phyloP scores from a whole-genome alignment of 106 monocot genomes.

The Apostasia ramifera region DNA sequence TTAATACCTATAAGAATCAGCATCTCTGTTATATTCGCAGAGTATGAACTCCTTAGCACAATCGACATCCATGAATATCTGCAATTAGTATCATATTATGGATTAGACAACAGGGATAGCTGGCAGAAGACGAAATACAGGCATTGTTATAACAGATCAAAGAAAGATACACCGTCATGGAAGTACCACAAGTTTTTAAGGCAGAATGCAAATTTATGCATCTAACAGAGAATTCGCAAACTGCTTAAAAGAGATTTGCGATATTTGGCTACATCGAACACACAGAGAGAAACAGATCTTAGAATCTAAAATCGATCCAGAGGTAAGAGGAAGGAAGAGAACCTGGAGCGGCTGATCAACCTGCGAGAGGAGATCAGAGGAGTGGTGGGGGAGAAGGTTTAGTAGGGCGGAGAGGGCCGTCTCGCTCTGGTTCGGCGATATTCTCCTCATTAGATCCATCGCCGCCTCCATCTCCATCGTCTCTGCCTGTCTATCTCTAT shows the following conservation, averaged over 20 bases:
- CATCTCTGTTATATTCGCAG: conserved; percentile 96
- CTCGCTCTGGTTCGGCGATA: conserved; percentile 76
- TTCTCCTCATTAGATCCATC: conserved; percentile 94
- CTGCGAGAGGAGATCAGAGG: conserved; percentile 93
- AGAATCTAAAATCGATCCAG: neutral
- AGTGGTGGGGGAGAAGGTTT: conserved; percentile 77
- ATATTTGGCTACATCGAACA: too few relatives aligned
- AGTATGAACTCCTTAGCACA: conserved; percentile 78
- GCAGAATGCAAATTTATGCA: too few relatives aligned
- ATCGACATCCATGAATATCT: conserved; percentile 63
- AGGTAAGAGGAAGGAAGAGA: neutral
- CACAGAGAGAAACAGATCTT: neutral
- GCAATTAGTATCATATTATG: conserved; percentile 5
- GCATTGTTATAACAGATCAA: too few relatives aligned
- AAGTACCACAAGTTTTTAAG: too few relatives aligned
- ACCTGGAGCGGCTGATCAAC: conserved; percentile 94
- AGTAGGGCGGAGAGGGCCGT: conserved; percentile 79
- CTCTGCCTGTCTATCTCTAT: too few relatives aligned
- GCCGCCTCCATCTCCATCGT: conserved; percentile 73
- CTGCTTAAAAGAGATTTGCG: neutral
- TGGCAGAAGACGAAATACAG: too few relatives aligned
- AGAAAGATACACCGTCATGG: too few relatives aligned
- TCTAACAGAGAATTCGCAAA: neutral
- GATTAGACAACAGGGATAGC: too few relatives aligned
- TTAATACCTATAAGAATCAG: conserved; percentile 87